Conservation (phyloP, 805 yeast species). For the Nakazawaea siamensis region DNA sequence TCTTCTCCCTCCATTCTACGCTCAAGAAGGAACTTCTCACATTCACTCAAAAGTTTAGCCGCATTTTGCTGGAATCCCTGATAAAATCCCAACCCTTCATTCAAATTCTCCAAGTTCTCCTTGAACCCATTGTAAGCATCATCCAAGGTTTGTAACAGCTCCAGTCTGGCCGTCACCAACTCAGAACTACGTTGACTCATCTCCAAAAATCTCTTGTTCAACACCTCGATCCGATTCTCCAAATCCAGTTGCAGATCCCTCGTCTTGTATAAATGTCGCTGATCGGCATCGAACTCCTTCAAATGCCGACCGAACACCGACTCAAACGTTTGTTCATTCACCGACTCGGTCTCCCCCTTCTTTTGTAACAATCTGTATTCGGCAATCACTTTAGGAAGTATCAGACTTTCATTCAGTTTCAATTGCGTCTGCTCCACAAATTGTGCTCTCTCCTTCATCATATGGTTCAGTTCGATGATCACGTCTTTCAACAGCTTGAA, state of each 20-base stretch:
- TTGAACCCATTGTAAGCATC: constrained; percentile 39
- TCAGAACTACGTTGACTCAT: background rate
- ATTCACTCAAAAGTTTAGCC: constrained; percentile 33
- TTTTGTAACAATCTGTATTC: constrained; percentile 28
- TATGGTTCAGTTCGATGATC: constrained; percentile 20
- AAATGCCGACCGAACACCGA: constrained; percentile 30
- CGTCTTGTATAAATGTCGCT: constrained; percentile 36
- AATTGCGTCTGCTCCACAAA: constrained; percentile 34
- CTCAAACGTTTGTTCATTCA: constrained; percentile 27
- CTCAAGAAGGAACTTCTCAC: constrained; percentile 41
- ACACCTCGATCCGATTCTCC: constrained; percentile 27
- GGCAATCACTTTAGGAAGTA: constrained; percentile 45
- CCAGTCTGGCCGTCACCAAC: constrained; percentile 26
- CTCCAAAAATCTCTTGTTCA: constrained; percentile 22
- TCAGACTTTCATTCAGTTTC: constrained; percentile 36
- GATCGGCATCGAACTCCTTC: constrained; percentile 39
- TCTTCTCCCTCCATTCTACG: constrained; percentile 47
- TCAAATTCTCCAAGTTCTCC: constrained; percentile 51
- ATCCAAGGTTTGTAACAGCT: constrained; percentile 44
- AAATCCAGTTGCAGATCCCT: constrained; percentile 28
- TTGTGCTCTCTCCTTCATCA: constrained; percentile 29
- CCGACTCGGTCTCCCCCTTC: constrained; percentile 12
- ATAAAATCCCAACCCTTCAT: constrained; percentile 68
- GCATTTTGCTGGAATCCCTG: constrained; percentile 45
- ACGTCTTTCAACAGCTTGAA: constrained; percentile 29